A percentile compares a stretch with the other conserved stretches of the same genome.
phyloP scores from a whole-genome alignment of 2,329 filamentous ascomycete genomes.

The Neopestalotiopsis rosae region DNA sequence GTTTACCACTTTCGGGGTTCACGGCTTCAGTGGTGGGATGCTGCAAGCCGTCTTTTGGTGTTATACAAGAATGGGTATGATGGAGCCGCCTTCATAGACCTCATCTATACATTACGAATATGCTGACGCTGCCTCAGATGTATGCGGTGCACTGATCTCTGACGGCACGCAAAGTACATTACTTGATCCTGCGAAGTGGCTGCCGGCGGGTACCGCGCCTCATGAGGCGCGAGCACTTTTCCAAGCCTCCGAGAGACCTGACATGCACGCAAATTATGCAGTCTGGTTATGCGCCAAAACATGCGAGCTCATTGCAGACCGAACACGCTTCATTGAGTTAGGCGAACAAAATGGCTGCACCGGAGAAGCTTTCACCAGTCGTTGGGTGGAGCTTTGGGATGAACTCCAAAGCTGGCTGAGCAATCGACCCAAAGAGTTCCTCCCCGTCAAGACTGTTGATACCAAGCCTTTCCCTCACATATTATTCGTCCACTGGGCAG shows the following conservation, averaged over 20 bases:
- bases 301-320: conserved; percentile 55
- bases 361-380: conserved; percentile 42
- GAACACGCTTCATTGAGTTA: conserved; percentile 53
- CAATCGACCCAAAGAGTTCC: conserved; percentile 51
- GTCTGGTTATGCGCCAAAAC: conserved; percentile 61
- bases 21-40: conserved; percentile 57
- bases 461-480: conserved; percentile 55
- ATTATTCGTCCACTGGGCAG: conserved; percentile 58
- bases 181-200: conserved; percentile 55
- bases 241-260: conserved; percentile 40
- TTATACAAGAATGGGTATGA: conserved; percentile 58
- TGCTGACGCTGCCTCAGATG: conserved; percentile 42
- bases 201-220: conserved; percentile 43
- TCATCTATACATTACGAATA: conserved; percentile 22
- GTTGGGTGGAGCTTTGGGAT: conserved; percentile 55
- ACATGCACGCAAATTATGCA: conserved; percentile 65
- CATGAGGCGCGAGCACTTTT: conserved; percentile 43
- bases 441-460: conserved; percentile 49
- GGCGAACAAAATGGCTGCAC: conserved; percentile 50
- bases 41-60: conserved; percentile 64
- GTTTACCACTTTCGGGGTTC: conserved; percentile 57
- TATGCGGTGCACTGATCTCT: conserved; percentile 62
- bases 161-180: conserved; percentile 56
- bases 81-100: not conserved
- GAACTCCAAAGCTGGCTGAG: conserved; percentile 54